Evolutionary conservation across 2,329 filamentous ascomycete species (phyloP), one percentile per base, ranked within the genome.

Genomic region (Neopestalotiopsis sp.): DNA sequence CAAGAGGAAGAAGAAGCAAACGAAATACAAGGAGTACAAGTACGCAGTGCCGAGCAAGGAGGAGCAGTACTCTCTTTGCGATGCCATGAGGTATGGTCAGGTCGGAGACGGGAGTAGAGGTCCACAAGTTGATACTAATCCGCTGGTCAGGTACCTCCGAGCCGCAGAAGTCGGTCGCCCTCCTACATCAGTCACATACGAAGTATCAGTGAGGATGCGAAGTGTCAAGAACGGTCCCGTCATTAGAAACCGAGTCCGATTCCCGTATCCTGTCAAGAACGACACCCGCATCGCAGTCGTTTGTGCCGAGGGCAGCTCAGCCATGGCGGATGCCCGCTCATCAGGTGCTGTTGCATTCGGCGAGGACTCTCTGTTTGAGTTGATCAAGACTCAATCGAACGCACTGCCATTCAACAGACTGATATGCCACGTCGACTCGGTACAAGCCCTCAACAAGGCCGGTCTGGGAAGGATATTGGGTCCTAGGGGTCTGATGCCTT

Each of bases 401-500:
- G 88, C 90, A 52, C 92, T 98, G 72, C 89, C 94, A 32, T 99
- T 98, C 79, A 96, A 98, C 79, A 88, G 93, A 67, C 92, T 94
- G 71, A 90, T 99, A 74, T 97, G 94, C 82, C 95, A 98, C 80
- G 86, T 87, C 65, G 90, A 93, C 74, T 94, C 91, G 74, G 85
- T 96, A 74, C 86, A 88, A 66, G 94, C 92, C 68, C 84, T 99
- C 76, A 92, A 91, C 78, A 95, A 96, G 84, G 92, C 94, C 45
- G 89, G 88, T 0, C 80, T 99, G 71, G 95, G 92, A 72, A 88
- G 91, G 72, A 87, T 97, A 58, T 85, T 99, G 24, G 96, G 96
- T 76, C 96, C 97, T 60, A 91, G 89, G 81, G 95, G 95, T 2
- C 81, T 99, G 77, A 98, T 99, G 96, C 96, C 96, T 5, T 97